Conservation (phyloP, 2,329 filamentous ascomycete genomes). For the Diaporthe capsici region DNA sequence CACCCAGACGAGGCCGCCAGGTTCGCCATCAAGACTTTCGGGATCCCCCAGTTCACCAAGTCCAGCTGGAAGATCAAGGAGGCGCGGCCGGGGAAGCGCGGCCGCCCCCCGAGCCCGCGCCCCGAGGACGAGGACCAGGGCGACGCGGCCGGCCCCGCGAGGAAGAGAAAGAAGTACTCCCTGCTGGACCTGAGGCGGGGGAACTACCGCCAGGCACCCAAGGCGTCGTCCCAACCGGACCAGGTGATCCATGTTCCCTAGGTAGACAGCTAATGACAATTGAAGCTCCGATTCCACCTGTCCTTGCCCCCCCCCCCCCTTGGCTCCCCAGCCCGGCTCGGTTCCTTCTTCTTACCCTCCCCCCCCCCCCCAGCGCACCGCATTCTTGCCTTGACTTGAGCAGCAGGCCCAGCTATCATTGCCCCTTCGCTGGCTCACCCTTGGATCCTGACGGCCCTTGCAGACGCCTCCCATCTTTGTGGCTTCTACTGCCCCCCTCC, state of each 20-base stretch:
- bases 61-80: background rate
- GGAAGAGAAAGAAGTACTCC: background rate
- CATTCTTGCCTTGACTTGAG: background rate
- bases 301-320: too few species aligned
- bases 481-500: slow-evolving; percentile 2
- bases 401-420: background rate
- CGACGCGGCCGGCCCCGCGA: background rate
- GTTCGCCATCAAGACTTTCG: slow-evolving; percentile 7
- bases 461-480: background rate
- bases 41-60: slow-evolving; percentile 16
- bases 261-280: background rate
- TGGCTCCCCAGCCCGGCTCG: too few species aligned
- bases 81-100: background rate
- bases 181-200: background rate
- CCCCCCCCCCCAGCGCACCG: background rate
- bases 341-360: too few species aligned
- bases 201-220: background rate
- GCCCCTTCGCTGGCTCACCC: background rate
- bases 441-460: background rate
- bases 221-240: background rate
- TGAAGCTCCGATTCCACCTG: background rate
- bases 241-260: background rate
- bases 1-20: background rate
- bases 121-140: background rate
- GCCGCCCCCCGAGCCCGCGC: background rate